Percentiles rank a stretch among this genome's conserved stretches.
Conservation (phyloP, 805 yeast genomes). For the Lipomyces yamadae region DNA sequence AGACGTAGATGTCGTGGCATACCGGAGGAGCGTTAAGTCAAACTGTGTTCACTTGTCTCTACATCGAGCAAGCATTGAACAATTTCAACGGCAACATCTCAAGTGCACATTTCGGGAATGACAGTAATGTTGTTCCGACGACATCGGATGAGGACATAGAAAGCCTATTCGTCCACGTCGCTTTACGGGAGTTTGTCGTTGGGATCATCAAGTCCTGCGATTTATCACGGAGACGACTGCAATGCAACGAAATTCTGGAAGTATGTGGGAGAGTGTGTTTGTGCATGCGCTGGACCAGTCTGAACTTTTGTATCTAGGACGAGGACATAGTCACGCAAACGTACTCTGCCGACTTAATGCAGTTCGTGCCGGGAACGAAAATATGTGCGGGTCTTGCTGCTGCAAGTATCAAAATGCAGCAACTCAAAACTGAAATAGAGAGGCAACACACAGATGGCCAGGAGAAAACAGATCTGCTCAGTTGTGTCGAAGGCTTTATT, state of each 20-base stretch:
- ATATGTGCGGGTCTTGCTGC: neutral
- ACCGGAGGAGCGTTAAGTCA: slow-evolving; percentile 75
- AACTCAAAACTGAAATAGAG: neutral
- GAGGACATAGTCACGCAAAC: slow-evolving; percentile 34
- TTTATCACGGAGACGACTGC: slow-evolving; percentile 16
- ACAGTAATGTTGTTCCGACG: neutral
- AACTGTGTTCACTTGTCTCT: slow-evolving; percentile 75
- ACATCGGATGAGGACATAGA: slow-evolving; percentile 10
- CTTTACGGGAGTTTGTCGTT: slow-evolving; percentile 26
- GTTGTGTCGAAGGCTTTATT: neutral
- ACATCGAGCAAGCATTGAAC: slow-evolving; percentile 63
- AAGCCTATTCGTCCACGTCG: slow-evolving; percentile 16
- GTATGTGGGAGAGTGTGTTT: slow-evolving; percentile 6
- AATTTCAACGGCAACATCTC: slow-evolving; percentile 38
- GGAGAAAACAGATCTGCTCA: neutral
- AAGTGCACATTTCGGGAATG: slow-evolving; percentile 27
- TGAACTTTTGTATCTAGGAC: slow-evolving; percentile 19
- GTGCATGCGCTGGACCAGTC: neutral
- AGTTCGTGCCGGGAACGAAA: slow-evolving; percentile 12
- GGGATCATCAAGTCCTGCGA: slow-evolving; percentile 25
- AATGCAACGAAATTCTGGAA: slow-evolving; percentile 24
- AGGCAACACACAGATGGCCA: neutral
- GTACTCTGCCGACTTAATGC: slow-evolving; percentile 27
- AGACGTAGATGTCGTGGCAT: slow-evolving; percentile 66
- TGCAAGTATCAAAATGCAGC: neutral